Base-by-base conservation (phyloP, 2,329 filamentous ascomycete species). In the Fusarium sp. region DNA sequence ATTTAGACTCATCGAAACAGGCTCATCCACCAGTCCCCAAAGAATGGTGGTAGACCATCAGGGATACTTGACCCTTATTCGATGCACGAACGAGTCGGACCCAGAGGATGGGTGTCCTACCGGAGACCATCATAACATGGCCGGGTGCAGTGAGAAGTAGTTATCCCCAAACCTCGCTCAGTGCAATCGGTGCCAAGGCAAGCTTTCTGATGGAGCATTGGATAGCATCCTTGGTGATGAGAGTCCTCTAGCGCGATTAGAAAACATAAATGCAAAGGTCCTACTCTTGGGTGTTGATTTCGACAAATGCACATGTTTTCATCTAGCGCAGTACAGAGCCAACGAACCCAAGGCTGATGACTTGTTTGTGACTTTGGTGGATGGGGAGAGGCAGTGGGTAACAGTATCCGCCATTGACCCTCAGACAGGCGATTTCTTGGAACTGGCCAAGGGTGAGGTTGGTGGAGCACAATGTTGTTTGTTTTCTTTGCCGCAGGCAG, bases 281-380 rank as follows among this genome's bases (percentile, higher is more conserved):
- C 0, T 63, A 2, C 59, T 63, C 2, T 3, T 63, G 1, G 57
- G 59, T 15, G 59, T 46, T 13, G 48, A 17, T 0, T 63, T 63
- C 1, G 8, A 46, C n/a, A 22, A n/a, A 7, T 63, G 59, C 10
- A 63, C 48, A 2, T 48, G 58, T n/a, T 33, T 63, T 22, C 59
- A 63, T 31, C 22, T 63, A 2, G 59, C 58, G 4, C 57, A 63
- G 28, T 63, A 62, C 11, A 55, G 59, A 7, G 24, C 18, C 13
- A 18, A 20, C 2, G 10, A 40, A 7, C 14, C 22, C 1, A 62
- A 26, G 17, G 28, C 17, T 15, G 22, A 46, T 13, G 33, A 6
- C 7, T 55, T 40, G 11, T 63, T 63, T 7, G 57, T 57, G 2
- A 1, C 20, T 10, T 14, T 18, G 5, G 28, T 62, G n/a, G 13